Evolutionary conservation across 768 basidiomycete genomes (phyloP), one percentile per base, ranked within the genome.

Genomic region (Russula sp.): DNA sequence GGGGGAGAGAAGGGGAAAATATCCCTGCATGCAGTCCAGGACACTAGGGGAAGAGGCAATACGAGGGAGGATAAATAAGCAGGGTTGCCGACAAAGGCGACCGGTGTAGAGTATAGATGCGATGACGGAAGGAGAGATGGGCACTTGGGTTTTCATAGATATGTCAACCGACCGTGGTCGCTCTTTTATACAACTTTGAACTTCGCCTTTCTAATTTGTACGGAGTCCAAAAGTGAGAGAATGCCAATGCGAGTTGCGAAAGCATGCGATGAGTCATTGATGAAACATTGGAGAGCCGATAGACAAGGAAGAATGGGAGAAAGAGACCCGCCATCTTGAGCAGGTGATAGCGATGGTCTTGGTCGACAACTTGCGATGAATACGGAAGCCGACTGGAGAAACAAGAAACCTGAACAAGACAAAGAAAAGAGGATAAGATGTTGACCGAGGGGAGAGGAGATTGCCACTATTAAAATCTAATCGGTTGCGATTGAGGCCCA

Each of bases 301-400:
- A 55, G 52, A 60, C 35, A 35, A 41, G 46, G 25, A 54, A 42
- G 39, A 48, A 52, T 34, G 46, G 20, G 45, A 22, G 22, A 51
- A 51, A 54, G 9, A 59, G 56, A 60, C 46, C 53, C 45, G 66
- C 65, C 25, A 56, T 65, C 66, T 65, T 47, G 48, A 54, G 52
- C 63, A 63, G 20, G 10, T 50, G 59, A 60, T 58, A 38, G 67
- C 66, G 66, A 68, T 60, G 57, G 65, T 47, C 58, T 56, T 58
- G 62, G 35, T 67, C 70, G 73, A 69, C 75, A 68, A 72, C 72
- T 77, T 77, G 74, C 75, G 73, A 79, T 78, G 75, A 79, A 79
- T 79, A 75, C 74, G 74, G 73, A 70, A 66, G 73, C 70, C 68
- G 67, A 70, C 64, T 59, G 66, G 66, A 34, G 55, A 50, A 61